Evolutionary conservation across 1,284 basidiomycete species (phyloP), one percentile per base, ranked within the genome.

Genomic region (Phlebopus sp.): DNA sequence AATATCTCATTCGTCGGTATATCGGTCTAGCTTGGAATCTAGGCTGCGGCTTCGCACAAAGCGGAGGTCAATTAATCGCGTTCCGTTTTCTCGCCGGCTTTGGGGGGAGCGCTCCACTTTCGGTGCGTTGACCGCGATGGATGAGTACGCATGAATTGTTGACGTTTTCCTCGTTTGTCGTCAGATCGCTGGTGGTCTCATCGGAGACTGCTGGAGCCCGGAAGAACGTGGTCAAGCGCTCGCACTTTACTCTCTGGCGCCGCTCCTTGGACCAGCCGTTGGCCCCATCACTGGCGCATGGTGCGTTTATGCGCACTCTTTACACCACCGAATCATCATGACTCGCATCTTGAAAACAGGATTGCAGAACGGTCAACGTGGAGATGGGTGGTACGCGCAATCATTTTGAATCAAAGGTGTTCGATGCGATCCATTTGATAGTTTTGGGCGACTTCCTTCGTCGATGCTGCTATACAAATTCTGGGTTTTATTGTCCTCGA

Each of bases 201-300:
- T 92, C 0, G 77, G 79, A 2, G 90, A 92, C 63, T 72, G 85
- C 37, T 92, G 82, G 77, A 62, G 59, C n/a, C 62, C 84, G 0
- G 83, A 89, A 49, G 74, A 90, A 56, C 73, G 86, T 54, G 87
- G 87, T 0, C 69, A 74, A 51, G 84, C 85, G 0, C 74, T 86
- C 21, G 81, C 82, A 0, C 69, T 86, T 1, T 90, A 88, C 62
- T 83, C 86, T 0, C 66, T 90, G 5, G 82, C 83, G 1, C 69
- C 71, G 1, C 41, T 76, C 3, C 64, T 75, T 1, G 76, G 84
- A 0, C 86, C 86, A 0, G 79, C 81, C 1, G 54, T 89, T 13
- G 85, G 84, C 0, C 84, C 83, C 0, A 63, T 84, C 4, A 75
- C 78, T 17, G 82, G 82, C 4, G 79, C 79, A n/a, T 84, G 82